Percentiles rank a stretch among this genome's conserved stretches.
These are phyloP conservation scores for Friedmanniomyces endolithicus DNA, from an alignment of 495 filamentous ascomycete species.

Conservation along the genomic window DNA sequence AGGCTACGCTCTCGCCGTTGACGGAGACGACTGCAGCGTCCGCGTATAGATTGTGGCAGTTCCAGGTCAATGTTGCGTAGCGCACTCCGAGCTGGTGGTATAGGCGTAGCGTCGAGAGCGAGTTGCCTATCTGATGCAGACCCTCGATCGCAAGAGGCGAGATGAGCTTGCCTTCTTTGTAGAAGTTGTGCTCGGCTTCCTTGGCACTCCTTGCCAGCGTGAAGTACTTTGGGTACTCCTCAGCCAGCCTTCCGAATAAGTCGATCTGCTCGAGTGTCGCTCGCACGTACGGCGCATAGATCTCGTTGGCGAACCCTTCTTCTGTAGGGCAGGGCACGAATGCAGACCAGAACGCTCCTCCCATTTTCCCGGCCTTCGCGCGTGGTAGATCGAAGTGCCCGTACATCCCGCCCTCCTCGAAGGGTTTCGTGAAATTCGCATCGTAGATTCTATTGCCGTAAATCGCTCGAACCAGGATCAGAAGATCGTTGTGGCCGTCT, in stretches of 20 bases:
- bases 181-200: constrained; percentile 40
- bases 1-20: constrained; percentile 22
- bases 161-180: constrained; percentile 40
- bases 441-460: constrained; percentile 71
- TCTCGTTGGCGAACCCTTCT: constrained; percentile 59
- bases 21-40: constrained; percentile 57
- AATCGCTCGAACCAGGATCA: constrained; percentile 53
- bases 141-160: constrained; percentile 79
- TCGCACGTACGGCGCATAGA: constrained; percentile 53
- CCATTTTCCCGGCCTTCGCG: constrained; percentile 44
- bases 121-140: constrained; percentile 90
- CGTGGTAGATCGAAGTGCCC: constrained; percentile 73
- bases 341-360: constrained; percentile 87
- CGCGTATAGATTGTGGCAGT: constrained; percentile 84
- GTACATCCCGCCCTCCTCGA: constrained; percentile 51
- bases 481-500: constrained; percentile 87
- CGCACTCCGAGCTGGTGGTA: constrained; percentile 73
- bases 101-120: constrained; percentile 57
- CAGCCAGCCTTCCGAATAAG: constrained; percentile 55
- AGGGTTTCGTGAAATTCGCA: constrained; percentile 55
- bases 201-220: constrained; percentile 48
- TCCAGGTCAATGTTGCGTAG: constrained; percentile 83
- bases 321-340: constrained; percentile 67
- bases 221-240: constrained; percentile 58
- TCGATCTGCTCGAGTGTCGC: constrained; percentile 76